Evolutionary conservation across 768 basidiomycete genomes (phyloP).

Genomic region (Gymnopilus junonius): DNA sequence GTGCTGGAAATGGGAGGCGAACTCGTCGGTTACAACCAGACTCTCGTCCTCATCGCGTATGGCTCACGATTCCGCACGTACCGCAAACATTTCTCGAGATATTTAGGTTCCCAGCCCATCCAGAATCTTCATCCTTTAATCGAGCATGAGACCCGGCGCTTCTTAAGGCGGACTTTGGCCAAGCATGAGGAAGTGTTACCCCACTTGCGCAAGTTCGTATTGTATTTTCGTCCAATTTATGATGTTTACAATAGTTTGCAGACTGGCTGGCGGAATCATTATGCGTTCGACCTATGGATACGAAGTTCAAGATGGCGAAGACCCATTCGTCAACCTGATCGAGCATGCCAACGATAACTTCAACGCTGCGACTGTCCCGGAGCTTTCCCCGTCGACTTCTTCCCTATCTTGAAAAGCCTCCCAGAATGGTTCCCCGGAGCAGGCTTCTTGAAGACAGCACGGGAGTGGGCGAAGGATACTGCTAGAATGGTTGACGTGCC

Average conservation of each 20-base stretch:
- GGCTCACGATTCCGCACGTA: conserved; percentile 47
- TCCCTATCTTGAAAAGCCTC: conserved; percentile 46
- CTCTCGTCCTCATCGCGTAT: conserved; percentile 48
- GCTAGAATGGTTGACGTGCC: conserved; percentile 47
- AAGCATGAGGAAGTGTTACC: conserved; percentile 34
- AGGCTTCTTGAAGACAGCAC: conserved; percentile 52
- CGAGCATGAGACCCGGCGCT: conserved; percentile 38
- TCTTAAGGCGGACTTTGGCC: conserved; percentile 39
- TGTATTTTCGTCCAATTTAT: background rate
- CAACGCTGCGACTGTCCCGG: conserved; percentile 50
- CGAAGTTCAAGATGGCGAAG: conserved; percentile 53
- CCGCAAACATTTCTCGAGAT: conserved; percentile 46
- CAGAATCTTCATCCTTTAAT: conserved; percentile 36
- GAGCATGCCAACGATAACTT: conserved; percentile 58
- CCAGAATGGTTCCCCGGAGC: conserved; percentile 65
- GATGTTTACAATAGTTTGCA: conserved; percentile 20
- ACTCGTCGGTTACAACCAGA: conserved; percentile 50
- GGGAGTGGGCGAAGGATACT: conserved; percentile 42
- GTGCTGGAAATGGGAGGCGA: conserved; percentile 55
- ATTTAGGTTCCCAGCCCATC: conserved; percentile 40
- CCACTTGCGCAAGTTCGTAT: conserved; percentile 48
- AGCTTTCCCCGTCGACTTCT: conserved; percentile 46
- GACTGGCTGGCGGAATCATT: conserved; percentile 57
- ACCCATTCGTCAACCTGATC: conserved; percentile 55
- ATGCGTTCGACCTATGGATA: conserved; percentile 60